A percentile compares a stretch with the other conserved stretches of the same genome.
Conservation (phyloP, 1,139 yeast species). For the Kodamaea suecica region DNA sequence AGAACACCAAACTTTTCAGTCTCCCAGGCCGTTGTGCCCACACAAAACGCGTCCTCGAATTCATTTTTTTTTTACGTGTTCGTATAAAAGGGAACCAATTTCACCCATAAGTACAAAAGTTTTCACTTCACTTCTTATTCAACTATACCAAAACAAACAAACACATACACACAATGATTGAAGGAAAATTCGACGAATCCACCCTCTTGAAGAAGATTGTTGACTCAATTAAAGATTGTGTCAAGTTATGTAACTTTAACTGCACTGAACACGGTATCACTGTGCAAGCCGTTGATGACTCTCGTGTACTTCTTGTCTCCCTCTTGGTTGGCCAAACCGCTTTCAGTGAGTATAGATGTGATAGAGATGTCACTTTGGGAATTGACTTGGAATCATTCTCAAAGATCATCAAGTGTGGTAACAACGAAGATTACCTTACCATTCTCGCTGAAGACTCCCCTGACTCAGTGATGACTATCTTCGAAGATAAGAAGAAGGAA, state of each 20-base stretch:
- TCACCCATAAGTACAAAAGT: neutral
- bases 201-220: conserved; percentile 85
- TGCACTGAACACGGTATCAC: conserved; percentile 93
- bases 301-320: conserved; percentile 90
- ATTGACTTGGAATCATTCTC: conserved; percentile 82
- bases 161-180: conserved; percentile 59
- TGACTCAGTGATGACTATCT: conserved; percentile 73
- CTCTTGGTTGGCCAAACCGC: conserved; percentile 85
- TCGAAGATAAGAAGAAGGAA: conserved; percentile 88
- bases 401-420: conserved; percentile 88
- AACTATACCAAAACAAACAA: neutral
- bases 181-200: conserved; percentile 95
- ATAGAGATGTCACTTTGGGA: conserved; percentile 89
- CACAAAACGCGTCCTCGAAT: conserved; percentile 1
- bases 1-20: too few relatives aligned
- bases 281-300: conserved; percentile 96
- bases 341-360: conserved; percentile 93
- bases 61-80: too few relatives aligned
- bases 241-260: conserved; percentile 91
- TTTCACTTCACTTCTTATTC: neutral
- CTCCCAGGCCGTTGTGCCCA: neutral
- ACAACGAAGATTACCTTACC: conserved; percentile 84
- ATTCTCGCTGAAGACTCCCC: conserved; percentile 91
- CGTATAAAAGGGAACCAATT: neutral
- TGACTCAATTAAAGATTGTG: conserved; percentile 91